Evolutionary conservation across 768 basidiomycete species (phyloP).

Genomic region (Suillus alpinus): DNA sequence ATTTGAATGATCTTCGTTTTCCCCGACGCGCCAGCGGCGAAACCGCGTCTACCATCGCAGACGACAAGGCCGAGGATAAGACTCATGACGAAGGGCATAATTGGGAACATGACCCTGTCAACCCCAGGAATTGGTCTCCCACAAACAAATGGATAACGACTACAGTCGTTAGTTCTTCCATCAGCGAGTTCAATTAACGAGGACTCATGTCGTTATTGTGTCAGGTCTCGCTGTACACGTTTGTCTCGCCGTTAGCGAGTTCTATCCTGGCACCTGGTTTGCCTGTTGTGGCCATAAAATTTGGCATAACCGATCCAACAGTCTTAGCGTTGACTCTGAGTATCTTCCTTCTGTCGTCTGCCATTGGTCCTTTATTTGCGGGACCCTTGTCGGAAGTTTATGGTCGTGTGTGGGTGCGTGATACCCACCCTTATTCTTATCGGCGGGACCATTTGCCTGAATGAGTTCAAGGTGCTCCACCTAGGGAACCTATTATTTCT

Average conservation of each 20-base stretch:
- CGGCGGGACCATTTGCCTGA: background rate
- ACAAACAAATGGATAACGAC: constrained; percentile 57
- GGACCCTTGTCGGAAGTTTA: constrained; percentile 75
- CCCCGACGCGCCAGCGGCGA: constrained; percentile 20
- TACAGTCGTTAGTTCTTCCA: constrained; percentile 49
- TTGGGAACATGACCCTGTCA: constrained; percentile 58
- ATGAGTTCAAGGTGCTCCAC: constrained; percentile 52
- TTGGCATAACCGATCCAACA: constrained; percentile 50
- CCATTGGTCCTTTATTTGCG: constrained; percentile 61
- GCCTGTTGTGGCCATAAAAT: constrained; percentile 52
- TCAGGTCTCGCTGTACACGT: constrained; percentile 61
- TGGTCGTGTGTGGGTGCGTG: constrained; percentile 63
- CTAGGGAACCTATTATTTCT: constrained; percentile 60
- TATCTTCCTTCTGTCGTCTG: constrained; percentile 64
- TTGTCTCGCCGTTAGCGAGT: constrained; percentile 46
- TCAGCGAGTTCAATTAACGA: constrained; percentile 26
- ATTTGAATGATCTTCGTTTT: background rate
- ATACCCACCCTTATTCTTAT: background rate
- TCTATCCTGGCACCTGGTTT: constrained; percentile 75
- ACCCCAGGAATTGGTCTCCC: constrained; percentile 66
- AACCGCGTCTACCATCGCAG: constrained; percentile 35
- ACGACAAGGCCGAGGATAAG: constrained; percentile 38
- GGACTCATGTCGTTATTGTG: constrained; percentile 4
- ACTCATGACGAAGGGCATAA: constrained; percentile 37
- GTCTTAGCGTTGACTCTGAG: constrained; percentile 55